Percentiles rank a stretch among this genome's conserved stretches.
phyloP scores from a whole-genome alignment of 495 filamentous ascomycete genomes.

The Parathielavia appendiculata region DNA sequence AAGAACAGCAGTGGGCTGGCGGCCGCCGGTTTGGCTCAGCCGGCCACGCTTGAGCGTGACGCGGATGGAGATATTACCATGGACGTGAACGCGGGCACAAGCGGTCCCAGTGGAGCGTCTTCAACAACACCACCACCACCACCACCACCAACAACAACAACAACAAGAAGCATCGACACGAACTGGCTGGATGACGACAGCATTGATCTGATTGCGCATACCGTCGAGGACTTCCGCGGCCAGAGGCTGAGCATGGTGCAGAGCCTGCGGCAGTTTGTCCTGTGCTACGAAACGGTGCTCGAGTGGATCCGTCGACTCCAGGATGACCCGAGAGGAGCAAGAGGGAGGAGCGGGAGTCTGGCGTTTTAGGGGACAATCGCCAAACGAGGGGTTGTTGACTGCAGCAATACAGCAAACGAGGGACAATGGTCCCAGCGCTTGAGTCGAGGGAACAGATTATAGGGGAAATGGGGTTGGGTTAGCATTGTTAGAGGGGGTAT shows the following conservation, averaged over 20 bases:
- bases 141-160: neutral
- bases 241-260: slow-evolving; percentile 97
- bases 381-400: neutral
- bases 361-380: slow-evolving; percentile 10
- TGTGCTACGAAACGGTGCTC: slow-evolving; percentile 92
- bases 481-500: neutral
- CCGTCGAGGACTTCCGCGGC: slow-evolving; percentile 80
- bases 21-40: neutral
- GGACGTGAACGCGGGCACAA: slow-evolving; percentile 26
- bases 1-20: too few relatives aligned
- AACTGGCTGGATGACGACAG: slow-evolving; percentile 48
- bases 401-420: neutral
- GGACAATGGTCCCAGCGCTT: neutral
- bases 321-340: slow-evolving; percentile 21
- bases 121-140: neutral
- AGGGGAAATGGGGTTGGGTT: neutral
- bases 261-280: slow-evolving; percentile 85
- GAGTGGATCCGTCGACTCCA: slow-evolving; percentile 67
- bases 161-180: slow-evolving; percentile 27
- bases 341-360: slow-evolving; percentile 29
- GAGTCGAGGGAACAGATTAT: neutral
- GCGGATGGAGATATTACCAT: slow-evolving; percentile 44
- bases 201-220: slow-evolving; percentile 73
- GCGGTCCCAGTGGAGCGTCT: neutral
- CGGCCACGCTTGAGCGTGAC: slow-evolving; percentile 14